Conservation (phyloP, 116 monocot genomes). For the Phalaenopsis hybrid region DNA sequence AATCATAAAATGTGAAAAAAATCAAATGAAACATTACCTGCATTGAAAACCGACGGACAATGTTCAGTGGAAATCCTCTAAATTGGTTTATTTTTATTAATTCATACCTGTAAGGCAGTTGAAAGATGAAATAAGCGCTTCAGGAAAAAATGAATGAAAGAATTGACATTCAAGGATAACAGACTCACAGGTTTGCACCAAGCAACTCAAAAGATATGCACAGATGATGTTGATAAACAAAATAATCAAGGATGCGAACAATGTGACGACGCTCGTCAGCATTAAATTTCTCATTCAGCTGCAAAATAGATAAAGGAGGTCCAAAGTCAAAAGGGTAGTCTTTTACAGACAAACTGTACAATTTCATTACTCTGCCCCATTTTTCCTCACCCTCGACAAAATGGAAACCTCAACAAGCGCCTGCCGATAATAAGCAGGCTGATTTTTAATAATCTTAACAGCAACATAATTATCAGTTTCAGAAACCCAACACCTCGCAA, state of each 20-base stretch:
- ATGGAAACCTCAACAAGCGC: constrained; percentile 81
- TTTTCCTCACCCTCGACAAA: constrained; percentile 40
- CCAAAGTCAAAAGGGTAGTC: constrained; percentile 1
- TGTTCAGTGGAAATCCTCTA: constrained; percentile 69
- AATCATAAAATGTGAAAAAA: neutral
- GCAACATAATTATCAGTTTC: constrained; percentile 77
- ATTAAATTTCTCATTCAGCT: constrained; percentile 78
- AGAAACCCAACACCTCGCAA: constrained; percentile 77
- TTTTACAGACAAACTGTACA: neutral
- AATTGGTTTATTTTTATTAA: constrained; percentile 68
- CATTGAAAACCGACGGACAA: constrained; percentile 76
- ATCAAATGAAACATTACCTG: constrained; percentile 42
- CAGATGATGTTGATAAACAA: constrained; percentile 67
- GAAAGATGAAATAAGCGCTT: neutral
- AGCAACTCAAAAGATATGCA: constrained; percentile 99
- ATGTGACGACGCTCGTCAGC: constrained; percentile 74
- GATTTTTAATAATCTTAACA: constrained; percentile 96
- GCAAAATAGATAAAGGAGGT: constrained; percentile 22
- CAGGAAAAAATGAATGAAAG: neutral
- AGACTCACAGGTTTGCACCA: constrained; percentile 78
- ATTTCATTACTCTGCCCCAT: neutral
- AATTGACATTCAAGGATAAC: neutral
- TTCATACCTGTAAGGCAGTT: constrained; percentile 49
- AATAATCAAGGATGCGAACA: constrained; percentile 85
- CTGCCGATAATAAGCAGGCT: constrained; percentile 85